phyloP scores from a whole-genome alignment of 768 basidiomycete genomes.

The Mycena floridula region DNA sequence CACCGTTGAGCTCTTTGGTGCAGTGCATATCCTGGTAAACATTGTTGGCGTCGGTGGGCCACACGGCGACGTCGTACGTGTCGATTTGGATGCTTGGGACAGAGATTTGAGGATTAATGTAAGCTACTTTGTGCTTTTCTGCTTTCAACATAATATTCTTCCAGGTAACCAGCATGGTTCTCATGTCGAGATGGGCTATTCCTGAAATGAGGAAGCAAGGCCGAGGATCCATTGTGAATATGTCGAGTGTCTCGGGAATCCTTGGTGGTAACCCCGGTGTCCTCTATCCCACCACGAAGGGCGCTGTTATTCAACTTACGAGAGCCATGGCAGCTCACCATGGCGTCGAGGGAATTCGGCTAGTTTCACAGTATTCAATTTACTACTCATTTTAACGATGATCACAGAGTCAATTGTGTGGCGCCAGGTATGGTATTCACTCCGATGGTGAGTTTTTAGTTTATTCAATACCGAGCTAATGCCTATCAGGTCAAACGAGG shows the following conservation, averaged over 20 bases:
- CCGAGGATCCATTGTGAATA: slow-evolving; percentile 35
- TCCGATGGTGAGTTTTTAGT: neutral
- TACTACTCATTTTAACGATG: neutral
- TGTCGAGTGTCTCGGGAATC: slow-evolving; percentile 24
- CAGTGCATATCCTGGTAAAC: slow-evolving; percentile 36
- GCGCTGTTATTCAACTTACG: slow-evolving; percentile 37
- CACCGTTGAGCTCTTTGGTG: slow-evolving; percentile 28
- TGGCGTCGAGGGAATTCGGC: slow-evolving; percentile 33
- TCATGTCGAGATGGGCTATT: slow-evolving; percentile 36
- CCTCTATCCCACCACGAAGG: slow-evolving; percentile 37
- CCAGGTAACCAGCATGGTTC: slow-evolving; percentile 34
- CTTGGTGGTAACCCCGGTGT: slow-evolving; percentile 32
- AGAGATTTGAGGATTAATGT: slow-evolving; percentile 21
- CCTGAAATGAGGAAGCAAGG: slow-evolving; percentile 39
- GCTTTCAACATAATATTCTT: no score
- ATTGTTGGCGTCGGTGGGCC: slow-evolving; percentile 35
- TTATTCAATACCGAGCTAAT: neutral
- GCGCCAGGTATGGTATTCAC: slow-evolving; percentile 29
- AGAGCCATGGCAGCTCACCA: slow-evolving; percentile 39
- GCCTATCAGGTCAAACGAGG: slow-evolving; percentile 21
- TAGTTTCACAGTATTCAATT: slow-evolving; percentile 3
- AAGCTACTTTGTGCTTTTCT: neutral
- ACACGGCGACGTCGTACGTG: slow-evolving; percentile 24
- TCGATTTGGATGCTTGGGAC: slow-evolving; percentile 28
- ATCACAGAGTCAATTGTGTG: slow-evolving; percentile 2